These are phyloP conservation scores for Sporobolus alterniflorus DNA, from an alignment of 202 grass and related monocot genomes.

Conservation along the genomic window DNA sequence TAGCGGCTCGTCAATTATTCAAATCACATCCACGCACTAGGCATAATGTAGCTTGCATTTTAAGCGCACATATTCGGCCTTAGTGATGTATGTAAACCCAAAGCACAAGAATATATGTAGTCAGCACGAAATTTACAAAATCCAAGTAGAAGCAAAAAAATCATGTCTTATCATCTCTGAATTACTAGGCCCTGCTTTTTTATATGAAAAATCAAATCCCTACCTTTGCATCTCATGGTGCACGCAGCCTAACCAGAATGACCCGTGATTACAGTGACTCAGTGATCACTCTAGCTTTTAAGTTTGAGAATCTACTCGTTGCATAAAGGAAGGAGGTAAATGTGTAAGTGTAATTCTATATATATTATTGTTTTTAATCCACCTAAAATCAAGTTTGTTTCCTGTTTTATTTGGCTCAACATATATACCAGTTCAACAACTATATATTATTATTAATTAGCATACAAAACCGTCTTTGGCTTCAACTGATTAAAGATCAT, in stretches of 20 bases:
- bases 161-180: neutral
- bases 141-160: conserved; percentile 16
- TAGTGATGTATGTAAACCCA: conserved; percentile 25
- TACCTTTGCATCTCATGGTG: neutral
- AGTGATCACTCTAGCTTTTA: too few species aligned
- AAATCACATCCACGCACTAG: conserved; percentile 23
- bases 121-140: conserved; percentile 14
- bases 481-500: conserved; percentile 41
- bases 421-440: conserved; percentile 11
- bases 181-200: neutral
- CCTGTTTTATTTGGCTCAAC: neutral
- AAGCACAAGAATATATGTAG: conserved; percentile 6
- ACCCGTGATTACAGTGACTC: too few species aligned
- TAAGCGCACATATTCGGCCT: conserved; percentile 52
- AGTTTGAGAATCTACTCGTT: too few species aligned
- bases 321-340: too few species aligned
- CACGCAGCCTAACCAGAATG: neutral
- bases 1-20: conserved; percentile 13
- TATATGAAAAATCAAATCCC: neutral
- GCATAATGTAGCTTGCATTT: conserved; percentile 56
- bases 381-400: neutral
- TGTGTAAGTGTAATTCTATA: too few species aligned
- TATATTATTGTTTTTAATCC: too few species aligned
- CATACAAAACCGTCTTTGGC: conserved; percentile 29
- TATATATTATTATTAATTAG: neutral